These are phyloP conservation scores for Chalaropsis ovoidea DNA, from an alignment of 2,329 filamentous ascomycete species.

Conservation along the genomic window DNA sequence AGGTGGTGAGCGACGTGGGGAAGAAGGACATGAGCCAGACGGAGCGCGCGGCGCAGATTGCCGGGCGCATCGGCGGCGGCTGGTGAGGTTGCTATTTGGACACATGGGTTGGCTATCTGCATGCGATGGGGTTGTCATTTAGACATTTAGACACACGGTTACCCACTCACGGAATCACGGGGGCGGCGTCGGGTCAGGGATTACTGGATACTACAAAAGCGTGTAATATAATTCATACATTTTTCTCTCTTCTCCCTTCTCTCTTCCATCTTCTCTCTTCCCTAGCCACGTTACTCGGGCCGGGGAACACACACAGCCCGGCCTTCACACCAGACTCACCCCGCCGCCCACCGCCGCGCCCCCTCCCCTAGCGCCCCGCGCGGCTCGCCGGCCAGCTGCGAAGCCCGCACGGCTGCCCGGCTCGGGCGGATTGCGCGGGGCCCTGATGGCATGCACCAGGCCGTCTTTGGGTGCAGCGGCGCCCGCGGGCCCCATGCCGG, in stretches of 20 bases:
- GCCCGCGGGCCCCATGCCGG: conserved; percentile 30
- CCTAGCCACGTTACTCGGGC: background rate
- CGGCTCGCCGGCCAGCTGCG: conserved; percentile 34
- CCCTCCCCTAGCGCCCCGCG: background rate
- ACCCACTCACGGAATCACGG: background rate
- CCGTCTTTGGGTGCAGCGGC: conserved; percentile 49
- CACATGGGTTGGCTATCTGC: background rate
- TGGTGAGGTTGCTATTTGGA: conserved; percentile 50
- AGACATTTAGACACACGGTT: background rate
- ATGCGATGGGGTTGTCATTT: background rate
- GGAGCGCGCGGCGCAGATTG: conserved; percentile 76
- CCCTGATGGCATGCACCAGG: conserved; percentile 59
- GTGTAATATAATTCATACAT: background rate
- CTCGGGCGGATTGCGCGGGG: conserved; percentile 64
- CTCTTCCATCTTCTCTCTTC: background rate
- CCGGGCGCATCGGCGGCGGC: conserved; percentile 82
- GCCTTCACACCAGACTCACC: conserved; percentile 14
- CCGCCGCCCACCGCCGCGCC: conserved; percentile 11
- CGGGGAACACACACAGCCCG: background rate
- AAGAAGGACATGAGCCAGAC: conserved; percentile 61
- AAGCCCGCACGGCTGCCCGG: conserved; percentile 66
- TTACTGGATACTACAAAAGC: background rate
- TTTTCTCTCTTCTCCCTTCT: background rate
- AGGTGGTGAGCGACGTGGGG: conserved; percentile 90
- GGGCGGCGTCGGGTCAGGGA: background rate